Conservation (phyloP, 257 asterid genomes). For the Solanum phureja region DNA sequence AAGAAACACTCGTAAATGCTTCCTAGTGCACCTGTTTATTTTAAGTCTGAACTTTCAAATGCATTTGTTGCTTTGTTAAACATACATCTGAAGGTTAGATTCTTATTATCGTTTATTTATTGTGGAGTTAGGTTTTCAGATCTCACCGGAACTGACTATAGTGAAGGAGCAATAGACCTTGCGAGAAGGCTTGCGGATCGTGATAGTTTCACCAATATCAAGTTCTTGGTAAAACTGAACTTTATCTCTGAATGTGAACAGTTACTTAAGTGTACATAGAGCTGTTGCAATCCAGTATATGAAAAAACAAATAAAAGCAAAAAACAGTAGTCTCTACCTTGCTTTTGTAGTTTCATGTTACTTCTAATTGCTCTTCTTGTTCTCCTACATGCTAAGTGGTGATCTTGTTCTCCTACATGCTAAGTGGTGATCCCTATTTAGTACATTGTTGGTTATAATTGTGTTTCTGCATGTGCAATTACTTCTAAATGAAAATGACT, state of each 20-base stretch:
- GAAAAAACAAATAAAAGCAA: background rate
- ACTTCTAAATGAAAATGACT: background rate
- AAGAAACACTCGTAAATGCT: background rate
- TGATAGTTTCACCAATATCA: conserved; percentile 69
- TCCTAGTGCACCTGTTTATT: background rate
- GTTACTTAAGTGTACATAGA: background rate
- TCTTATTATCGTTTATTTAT: background rate
- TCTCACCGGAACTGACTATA: conserved; percentile 97
- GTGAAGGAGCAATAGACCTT: conserved; percentile 87
- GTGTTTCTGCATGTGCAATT: background rate
- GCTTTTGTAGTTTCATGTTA: background rate
- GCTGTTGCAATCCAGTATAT: background rate
- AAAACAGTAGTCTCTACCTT: background rate
- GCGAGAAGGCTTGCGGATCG: conserved; percentile 80
- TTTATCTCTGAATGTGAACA: background rate
- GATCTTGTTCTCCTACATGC: background rate
- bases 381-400: background rate
- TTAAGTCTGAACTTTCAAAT: background rate
- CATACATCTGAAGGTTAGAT: background rate
- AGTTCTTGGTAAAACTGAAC: conserved; percentile 47
- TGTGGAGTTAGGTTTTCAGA: conserved; percentile 66
- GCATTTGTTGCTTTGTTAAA: background rate
- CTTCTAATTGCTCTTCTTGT: background rate
- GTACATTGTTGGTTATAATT: background rate
- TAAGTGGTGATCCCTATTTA: background rate